A percentile compares a stretch with the other conserved stretches of the same genome.
phyloP scores from a whole-genome alignment of 179 eudicot genomes.

The Camellia oleifera region DNA sequence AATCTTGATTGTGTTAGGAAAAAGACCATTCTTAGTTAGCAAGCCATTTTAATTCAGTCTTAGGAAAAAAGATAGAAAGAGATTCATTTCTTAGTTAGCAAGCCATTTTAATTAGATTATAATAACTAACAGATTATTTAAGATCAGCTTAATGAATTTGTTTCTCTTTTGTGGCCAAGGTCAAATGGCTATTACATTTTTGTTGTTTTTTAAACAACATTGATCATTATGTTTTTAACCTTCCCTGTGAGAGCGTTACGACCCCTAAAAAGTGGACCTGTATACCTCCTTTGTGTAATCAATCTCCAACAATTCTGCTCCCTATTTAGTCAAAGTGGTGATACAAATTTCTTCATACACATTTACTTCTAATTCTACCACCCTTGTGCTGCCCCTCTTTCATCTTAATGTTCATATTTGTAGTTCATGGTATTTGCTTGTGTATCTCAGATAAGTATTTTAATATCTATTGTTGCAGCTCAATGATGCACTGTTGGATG shows the following conservation, averaged over 20 bases:
- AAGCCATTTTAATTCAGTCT: too few species aligned
- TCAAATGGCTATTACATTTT: not conserved
- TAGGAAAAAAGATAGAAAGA: not conserved
- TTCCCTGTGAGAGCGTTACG: not conserved
- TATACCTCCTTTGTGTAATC: not conserved
- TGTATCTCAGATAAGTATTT: not conserved
- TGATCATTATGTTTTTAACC: not conserved
- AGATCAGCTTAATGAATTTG: not conserved
- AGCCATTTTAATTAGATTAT: not conserved
- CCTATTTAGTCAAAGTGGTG: not conserved
- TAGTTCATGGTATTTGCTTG: not conserved
- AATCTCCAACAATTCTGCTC: not conserved
- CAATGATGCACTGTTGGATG: conserved; percentile 15
- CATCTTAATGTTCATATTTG: not conserved
- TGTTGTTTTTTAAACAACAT: not conserved
- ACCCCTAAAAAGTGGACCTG: not conserved
- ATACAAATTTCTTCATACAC: not conserved
- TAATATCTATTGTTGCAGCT: conserved; percentile 9
- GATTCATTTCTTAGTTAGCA: not conserved
- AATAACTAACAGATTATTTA: too few species aligned
- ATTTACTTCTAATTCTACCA: not conserved
- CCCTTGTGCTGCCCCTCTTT: not conserved
- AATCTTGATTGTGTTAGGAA: too few species aligned
- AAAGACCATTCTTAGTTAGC: too few species aligned
- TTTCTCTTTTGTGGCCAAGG: not conserved